Evolutionary conservation across 2,329 filamentous ascomycete species (phyloP), one percentile per base, ranked within the genome.

Genomic region (Fusarium phyllophilum): DNA sequence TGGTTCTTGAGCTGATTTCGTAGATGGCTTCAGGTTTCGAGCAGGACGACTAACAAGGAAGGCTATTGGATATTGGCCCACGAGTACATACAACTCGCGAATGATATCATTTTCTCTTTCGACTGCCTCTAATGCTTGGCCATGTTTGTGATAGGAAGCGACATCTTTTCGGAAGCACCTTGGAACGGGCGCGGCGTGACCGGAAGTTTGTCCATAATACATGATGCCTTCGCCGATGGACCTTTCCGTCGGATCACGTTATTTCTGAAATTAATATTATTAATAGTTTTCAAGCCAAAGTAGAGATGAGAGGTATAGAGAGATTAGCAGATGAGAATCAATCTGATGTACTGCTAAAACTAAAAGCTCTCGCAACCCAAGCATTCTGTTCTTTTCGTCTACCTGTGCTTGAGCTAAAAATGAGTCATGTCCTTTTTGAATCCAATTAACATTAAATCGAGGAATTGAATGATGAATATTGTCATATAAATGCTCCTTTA

Each of bases 1-100:
- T 54, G 20, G 34, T 17, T 31, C 36, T 41, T 18, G 26, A 41
- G 34, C 26, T 9, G 31, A 41, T 41, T 17, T n/a, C 2, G 22
- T 31, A 22, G 5, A 14, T 31, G 52, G 15, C 26, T 41, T 6
- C 8, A 8, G 18, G 11, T n/a, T n/a, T 15, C 8, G 15, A 18
- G 18, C 10, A 17, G 33, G 31, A 14, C 12, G 17, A 4, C 17
- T 11, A 11, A 34, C 8, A 15, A 5, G 29, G 22, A 20, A 2
- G 22, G 8, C 11, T 6, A 7, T 24, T 34, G 15, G 11, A 20
- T 24, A 24, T 18, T 24, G 15, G 5, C 9, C 13, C 2, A 4
- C n/a, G 18, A 6, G 3, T 36, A 8, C 0, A 26, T 11, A 7
- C 5, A 9, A 12, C 5, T 6, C 7, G 6, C 6, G 12, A 36